Conservation (phyloP, 805 yeast genomes). For the Kodamaea fukazawae region DNA sequence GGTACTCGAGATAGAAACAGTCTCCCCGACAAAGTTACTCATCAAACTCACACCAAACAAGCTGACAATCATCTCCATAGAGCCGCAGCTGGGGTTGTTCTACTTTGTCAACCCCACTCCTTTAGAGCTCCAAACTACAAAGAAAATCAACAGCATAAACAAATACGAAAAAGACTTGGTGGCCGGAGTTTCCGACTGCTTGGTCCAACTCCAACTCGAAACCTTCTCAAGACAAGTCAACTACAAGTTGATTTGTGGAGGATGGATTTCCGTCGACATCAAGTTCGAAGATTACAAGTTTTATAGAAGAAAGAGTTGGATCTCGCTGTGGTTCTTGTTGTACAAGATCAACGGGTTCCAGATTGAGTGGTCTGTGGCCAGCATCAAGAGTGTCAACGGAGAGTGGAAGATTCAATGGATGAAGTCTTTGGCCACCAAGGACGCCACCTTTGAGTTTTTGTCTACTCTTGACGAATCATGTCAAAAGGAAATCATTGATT, state of each 20-base stretch:
- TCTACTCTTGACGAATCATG: conserved; percentile 39
- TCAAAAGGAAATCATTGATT: conserved; percentile 48
- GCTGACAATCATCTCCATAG: conserved; percentile 35
- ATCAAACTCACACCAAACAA: conserved; percentile 32
- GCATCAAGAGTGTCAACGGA: conserved; percentile 47
- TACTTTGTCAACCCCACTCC: conserved; percentile 41
- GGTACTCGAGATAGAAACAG: conserved; percentile 10
- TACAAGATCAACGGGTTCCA: conserved; percentile 36
- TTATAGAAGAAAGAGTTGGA: conserved; percentile 54
- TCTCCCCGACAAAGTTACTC: conserved; percentile 24
- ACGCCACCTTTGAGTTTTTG: conserved; percentile 25
- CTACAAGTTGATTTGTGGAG: conserved; percentile 58
- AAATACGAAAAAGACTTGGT: conserved; percentile 31
- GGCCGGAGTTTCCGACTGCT: conserved; percentile 25
- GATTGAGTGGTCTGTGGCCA: conserved; percentile 52
- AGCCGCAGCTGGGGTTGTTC: conserved; percentile 40
- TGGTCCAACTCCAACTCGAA: conserved; percentile 49
- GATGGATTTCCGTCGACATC: conserved; percentile 65
- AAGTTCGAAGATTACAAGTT: conserved; percentile 50
- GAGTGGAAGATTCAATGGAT: conserved; percentile 58
- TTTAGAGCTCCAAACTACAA: conserved; percentile 30
- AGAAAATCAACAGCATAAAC: conserved; percentile 26
- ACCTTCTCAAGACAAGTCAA: conserved; percentile 50
- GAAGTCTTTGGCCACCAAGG: conserved; percentile 25
- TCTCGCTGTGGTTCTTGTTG: conserved; percentile 53